A percentile compares a stretch with the other conserved stretches of the same genome.
Conservation (phyloP, 805 yeast genomes). For the Myxozyma udenii region DNA sequence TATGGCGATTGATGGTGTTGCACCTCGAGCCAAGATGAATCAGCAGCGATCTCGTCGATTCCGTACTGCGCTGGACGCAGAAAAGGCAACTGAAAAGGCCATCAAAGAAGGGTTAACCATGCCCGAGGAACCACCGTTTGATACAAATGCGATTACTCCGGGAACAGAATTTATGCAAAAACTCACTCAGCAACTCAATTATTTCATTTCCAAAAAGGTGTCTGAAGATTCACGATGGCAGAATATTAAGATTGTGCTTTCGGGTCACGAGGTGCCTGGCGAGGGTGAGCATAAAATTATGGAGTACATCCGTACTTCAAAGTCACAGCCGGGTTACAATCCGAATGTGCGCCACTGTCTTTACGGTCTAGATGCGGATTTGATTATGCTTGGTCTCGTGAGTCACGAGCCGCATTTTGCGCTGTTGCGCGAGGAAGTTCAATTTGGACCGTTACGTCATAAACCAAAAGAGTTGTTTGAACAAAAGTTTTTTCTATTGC, state of each 20-base stretch:
- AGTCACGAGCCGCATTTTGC: slow-evolving; percentile 97
- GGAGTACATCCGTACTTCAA: slow-evolving; percentile 80
- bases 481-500: slow-evolving; percentile 79
- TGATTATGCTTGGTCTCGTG: slow-evolving; percentile 86
- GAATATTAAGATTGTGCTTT: slow-evolving; percentile 65
- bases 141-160: slow-evolving; percentile 90
- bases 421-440: slow-evolving; percentile 89
- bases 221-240: slow-evolving; percentile 87
- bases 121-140: slow-evolving; percentile 83
- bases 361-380: slow-evolving; percentile 94
- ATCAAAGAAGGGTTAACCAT: slow-evolving; percentile 65
- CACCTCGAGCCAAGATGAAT: slow-evolving; percentile 98
- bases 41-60: slow-evolving; percentile 96
- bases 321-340: slow-evolving; percentile 69
- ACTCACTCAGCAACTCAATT: slow-evolving; percentile 74
- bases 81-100: slow-evolving; percentile 71
- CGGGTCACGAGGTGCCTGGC: slow-evolving; percentile 97
- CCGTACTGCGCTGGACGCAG: slow-evolving; percentile 90
- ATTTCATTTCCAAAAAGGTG: slow-evolving; percentile 83
- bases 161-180: slow-evolving; percentile 96
- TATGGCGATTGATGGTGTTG: slow-evolving; percentile 98
- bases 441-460: slow-evolving; percentile 55
- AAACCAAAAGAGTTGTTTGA: slow-evolving; percentile 54
- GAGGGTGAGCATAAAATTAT: slow-evolving; percentile 98
- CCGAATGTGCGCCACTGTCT: slow-evolving; percentile 88